Base-by-base conservation (phyloP, 306 rosid genomes). In the Mimosa pudica region DNA sequence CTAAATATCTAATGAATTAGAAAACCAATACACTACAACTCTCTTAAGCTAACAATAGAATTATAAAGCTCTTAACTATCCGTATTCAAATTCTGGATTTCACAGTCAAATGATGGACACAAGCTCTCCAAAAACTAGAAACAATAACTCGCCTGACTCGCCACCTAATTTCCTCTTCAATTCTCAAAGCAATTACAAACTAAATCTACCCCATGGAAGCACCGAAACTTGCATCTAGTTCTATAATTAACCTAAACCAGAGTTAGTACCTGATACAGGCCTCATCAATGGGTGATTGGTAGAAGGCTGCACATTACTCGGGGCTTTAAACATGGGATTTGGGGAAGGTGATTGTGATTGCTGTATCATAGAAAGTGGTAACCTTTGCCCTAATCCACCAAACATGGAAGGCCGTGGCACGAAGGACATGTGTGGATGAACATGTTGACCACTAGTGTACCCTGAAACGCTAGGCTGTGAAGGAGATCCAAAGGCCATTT, bases 391-490 rank as follows among this genome's bases (percentile, higher is more conserved):
- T 86, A 93, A 67, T 46, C 97, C 98, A 71, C 97, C 98, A 71
- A 89, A 86, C 96, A 93, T 80, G 16, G 94, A 76, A 84, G 92
- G 99, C 52, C 94, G 92, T 12, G 86, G 88, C 88, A 84, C 85
- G 57, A 88, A 96, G 54, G 97, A 90, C 93, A 87, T 89, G 81
- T 90, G 97, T 63, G 96, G 94, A 84, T 93, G 97, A 72, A 85
- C 88, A 54, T 87, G 89, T 84, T 90, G 99, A 83, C 81, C 92
- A 88, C 79, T 91, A 79, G 82, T 79, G 78, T 84, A 90, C 69
- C 91, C 98, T 6, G 98, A 88, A 82, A 96, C 74, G 77, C 93
- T 86, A 17, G 97, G 96, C 88, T 96, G 99, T 48, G 98, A 90
- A 71, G 92, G 84, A 82, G 97, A 81, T 55, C 91, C 88, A 48